Evolutionary conservation across 169 alveolate species (phyloP).

Genomic region (Cryptosporidium muris): DNA sequence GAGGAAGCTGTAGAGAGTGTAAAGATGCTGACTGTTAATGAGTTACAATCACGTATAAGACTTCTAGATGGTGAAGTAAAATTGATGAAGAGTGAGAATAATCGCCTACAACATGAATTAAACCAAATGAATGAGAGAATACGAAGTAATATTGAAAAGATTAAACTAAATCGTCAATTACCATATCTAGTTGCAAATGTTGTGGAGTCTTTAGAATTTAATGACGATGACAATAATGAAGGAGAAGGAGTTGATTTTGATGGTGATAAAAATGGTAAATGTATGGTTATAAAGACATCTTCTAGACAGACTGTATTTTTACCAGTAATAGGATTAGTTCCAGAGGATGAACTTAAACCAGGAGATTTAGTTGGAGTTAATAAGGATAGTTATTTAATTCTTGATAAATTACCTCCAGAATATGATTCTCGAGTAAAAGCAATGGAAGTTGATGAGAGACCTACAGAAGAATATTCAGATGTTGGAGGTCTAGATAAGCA

Average conservation of each 20-base stretch:
- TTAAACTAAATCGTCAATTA: conserved; percentile 94
- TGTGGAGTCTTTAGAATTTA: conserved; percentile 87
- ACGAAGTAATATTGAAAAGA: conserved; percentile 93
- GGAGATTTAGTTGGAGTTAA: conserved; percentile 99
- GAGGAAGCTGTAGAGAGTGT: conserved; percentile 69
- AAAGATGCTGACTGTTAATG: conserved; percentile 24
- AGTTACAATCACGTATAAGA: conserved; percentile 41
- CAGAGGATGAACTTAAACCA: conserved; percentile 83
- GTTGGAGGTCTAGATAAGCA: conserved; percentile 99
- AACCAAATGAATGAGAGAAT: conserved; percentile 85
- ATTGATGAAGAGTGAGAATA: conserved; percentile 86
- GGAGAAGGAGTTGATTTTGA: conserved; percentile 74
- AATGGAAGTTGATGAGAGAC: conserved; percentile 99
- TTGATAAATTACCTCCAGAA: conserved; percentile 99
- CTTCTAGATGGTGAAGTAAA: conserved; percentile 80
- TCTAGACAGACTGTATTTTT: conserved; percentile 96
- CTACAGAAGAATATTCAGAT: conserved; percentile 99
- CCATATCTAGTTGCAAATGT: conserved; percentile 99
- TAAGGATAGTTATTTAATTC: conserved; percentile 96
- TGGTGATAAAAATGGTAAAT: conserved; percentile 82
- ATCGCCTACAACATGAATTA: conserved; percentile 87
- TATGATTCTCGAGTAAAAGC: conserved; percentile 99
- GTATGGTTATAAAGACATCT: conserved; percentile 90
- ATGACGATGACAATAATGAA: conserved; percentile 78
- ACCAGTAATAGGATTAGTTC: conserved; percentile 97